These are phyloP conservation scores for Elymus sibiricus DNA, from an alignment of 176 grass and related monocot species.

Conservation along the genomic window DNA sequence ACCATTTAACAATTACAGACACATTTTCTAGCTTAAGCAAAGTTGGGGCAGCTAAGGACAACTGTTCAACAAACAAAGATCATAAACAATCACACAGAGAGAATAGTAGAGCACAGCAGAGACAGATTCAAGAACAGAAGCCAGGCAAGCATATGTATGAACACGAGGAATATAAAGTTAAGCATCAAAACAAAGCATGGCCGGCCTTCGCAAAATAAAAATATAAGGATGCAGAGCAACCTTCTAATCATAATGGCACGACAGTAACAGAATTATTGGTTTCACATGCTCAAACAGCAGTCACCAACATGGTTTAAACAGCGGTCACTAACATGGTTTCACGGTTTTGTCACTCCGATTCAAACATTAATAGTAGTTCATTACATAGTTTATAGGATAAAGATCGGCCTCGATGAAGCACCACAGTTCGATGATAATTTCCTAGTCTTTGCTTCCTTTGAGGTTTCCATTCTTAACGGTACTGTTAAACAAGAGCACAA, in stretches of 20 bases:
- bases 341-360: neutral
- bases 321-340: neutral
- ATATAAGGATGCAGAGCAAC: neutral
- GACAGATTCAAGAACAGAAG: neutral
- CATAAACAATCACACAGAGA: neutral
- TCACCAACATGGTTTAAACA: neutral
- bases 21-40: neutral
- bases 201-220: neutral
- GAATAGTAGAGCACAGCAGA: neutral
- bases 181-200: neutral
- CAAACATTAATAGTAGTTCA: neutral
- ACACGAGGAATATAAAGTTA: neutral
- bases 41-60: neutral
- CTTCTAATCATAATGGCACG: neutral
- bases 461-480: slow-evolving; percentile 27
- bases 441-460: neutral
- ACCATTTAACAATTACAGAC: neutral
- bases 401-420: neutral
- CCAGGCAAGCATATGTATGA: too few relatives aligned
- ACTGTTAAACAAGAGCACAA: slow-evolving; percentile 18
- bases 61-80: neutral
- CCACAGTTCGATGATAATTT: neutral
- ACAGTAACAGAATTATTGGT: neutral
- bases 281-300: neutral
- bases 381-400: slow-evolving; percentile 21